Base-by-base conservation (phyloP, 163 green algal species). In the Smithsoniella earleae region DNA sequence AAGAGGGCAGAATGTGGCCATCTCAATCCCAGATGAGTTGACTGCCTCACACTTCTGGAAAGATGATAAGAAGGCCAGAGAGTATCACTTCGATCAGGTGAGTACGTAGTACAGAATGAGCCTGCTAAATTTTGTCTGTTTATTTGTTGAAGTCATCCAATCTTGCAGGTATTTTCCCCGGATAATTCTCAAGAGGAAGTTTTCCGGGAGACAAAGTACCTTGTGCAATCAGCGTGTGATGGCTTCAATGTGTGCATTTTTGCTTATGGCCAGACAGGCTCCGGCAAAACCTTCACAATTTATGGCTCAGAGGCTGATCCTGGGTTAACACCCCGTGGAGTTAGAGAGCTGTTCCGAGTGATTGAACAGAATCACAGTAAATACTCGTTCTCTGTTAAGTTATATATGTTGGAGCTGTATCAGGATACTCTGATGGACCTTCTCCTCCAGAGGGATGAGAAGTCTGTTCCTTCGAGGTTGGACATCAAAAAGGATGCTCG, bases 181-280 rank as follows among this genome's bases (percentile, higher is more conserved):
- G 74, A 55, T 3, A 81, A 80, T 25, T 76, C 69, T 16, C 88
- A 94, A 77, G 89, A 91, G 16, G 73, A 87, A 69, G 88, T 98
- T 46, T 98, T 97, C 81, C 91, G 94, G 72, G 93, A 97, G 80
- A 97, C 90, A 36, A 91, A 92, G 84, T 92, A 97, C 78, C 80
- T 98, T 44, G 88, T 98, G 72, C 93, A 96, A 77, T 91, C 79
- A 2, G 94, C 93, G 3, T 82, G 97, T 8, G 93, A 98, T 79
- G 93, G 93, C 46, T 96, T 92, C 88, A 98, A 98, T 79, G 92
- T 97, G 40, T 97, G 92, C 86, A 94, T 98, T 76, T 98, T 98
- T 76, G 93, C 93, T 0, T 97, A 96, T 77, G 89, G 89, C 28
- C 89, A 95, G 79, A 93, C 89, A 2, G 89, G 90, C 63, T 87